Evolutionary conservation across 1,139 yeast genomes (phyloP), one percentile per base, ranked within the genome.

Genomic region (Kodamaea sp.): DNA sequence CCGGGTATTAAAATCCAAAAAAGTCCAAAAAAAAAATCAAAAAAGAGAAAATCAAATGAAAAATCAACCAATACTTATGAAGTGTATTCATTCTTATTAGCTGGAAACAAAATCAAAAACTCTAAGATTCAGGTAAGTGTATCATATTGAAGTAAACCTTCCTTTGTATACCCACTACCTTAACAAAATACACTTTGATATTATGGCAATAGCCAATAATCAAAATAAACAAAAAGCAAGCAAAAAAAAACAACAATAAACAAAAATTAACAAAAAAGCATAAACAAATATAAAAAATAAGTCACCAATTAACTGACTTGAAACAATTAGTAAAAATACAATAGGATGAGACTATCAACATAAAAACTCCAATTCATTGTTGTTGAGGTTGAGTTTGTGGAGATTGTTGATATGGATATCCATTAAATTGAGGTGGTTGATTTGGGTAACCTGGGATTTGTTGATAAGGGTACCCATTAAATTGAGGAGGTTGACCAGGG

Each of bases 341-440:
- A 33, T 30, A 24, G 31, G 32, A 27, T 11, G 27, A 39, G 24
- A 34, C 23, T 11, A 15, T 23, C 15, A 22, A 11, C 22, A 24
- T 8, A 12, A 32, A 29, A 32, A 8, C 25, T 24, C 12, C 22
- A 26, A n/a, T 22, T 22, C 23, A 24, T 24, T 29, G 27, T 24
- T 24, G 37, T 15, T 15, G 20, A 15, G 20, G 20, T 15, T 15
- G 20, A 4, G 20, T 3, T 23, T 42, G 48, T 8, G 48, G 49
- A 29, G 34, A 37, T 33, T 40, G 58, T 31, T 52, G 60, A 36
- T 51, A 50, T 15, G 52, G 59, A 36, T 52, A 51, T 15, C 62
- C 63, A 34, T 54, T 56, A 24, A 40, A 52, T 37, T 48, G 52
- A 38, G 24, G 34, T 10, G 24, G 33, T 29, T 15, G 31, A 29